Evolutionary conservation across 257 asterid species (phyloP).

Genomic region (Mitragyna speciosa): DNA sequence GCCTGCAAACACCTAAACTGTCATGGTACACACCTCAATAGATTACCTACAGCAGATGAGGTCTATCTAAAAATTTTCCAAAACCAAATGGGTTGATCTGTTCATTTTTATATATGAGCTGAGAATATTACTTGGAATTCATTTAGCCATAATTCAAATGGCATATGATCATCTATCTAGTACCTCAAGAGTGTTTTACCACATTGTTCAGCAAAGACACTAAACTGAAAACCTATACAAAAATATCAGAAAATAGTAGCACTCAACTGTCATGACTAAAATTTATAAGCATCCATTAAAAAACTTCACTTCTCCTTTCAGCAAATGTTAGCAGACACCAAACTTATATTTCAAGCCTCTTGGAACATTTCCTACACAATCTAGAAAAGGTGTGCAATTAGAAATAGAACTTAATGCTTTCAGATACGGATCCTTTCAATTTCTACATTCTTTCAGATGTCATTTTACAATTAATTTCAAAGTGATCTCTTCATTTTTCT

Average conservation of each 20-base stretch:
- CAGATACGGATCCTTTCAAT: conserved; percentile 1
- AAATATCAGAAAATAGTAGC: neutral
- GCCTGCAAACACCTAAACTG: no score
- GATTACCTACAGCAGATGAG: neutral
- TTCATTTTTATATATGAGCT: no score
- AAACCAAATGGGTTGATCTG: neutral
- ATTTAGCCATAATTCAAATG: no score
- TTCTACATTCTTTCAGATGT: neutral
- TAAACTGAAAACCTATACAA: neutral
- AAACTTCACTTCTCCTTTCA: neutral
- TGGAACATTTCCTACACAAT: neutral
- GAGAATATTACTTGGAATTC: no score
- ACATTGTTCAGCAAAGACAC: neutral
- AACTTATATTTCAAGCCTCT: neutral
- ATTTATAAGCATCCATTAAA: neutral
- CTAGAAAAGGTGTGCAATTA: no score
- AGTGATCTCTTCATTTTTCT: no score
- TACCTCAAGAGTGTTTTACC: neutral
- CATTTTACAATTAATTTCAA: neutral
- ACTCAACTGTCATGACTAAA: neutral
- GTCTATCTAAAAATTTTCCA: neutral
- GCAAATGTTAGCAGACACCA: neutral
- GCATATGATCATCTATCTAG: no score
- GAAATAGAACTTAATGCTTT: neutral
- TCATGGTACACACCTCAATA: neutral